phyloP scores from a whole-genome alignment of 352 stramenopile genomes.

The Globisporangium alternatum region DNA sequence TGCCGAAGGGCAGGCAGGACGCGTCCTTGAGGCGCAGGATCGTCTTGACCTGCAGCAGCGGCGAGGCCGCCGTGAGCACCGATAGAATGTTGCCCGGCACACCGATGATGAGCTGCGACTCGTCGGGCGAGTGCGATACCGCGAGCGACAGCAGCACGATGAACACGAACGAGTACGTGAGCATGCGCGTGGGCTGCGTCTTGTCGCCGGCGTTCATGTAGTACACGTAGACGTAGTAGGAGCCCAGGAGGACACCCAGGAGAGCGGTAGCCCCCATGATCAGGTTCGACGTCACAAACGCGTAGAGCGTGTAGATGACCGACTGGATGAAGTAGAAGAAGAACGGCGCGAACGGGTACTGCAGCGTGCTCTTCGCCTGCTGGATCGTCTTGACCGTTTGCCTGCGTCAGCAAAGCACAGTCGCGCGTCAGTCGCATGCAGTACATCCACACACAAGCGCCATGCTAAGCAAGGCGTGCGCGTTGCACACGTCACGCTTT shows the following conservation, averaged over 20 bases:
- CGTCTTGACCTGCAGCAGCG: constrained; percentile 62
- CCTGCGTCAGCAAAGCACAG: constrained; percentile 21
- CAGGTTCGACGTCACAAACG: constrained; percentile 52
- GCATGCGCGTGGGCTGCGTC: constrained; percentile 36
- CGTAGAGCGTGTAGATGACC: constrained; percentile 82
- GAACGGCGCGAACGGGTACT: constrained; percentile 78
- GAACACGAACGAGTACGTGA: constrained; percentile 43
- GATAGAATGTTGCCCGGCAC: constrained; percentile 73
- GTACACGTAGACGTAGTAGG: constrained; percentile 71
- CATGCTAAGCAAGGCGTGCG: not conserved
- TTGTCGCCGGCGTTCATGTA: constrained; percentile 54
- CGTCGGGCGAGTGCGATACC: constrained; percentile 38
- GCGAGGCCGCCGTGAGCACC: constrained; percentile 64
- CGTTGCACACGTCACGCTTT: not conserved
- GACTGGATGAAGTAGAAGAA: constrained; percentile 86
- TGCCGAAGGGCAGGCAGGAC: constrained; percentile 66
- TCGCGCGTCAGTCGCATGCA: no score
- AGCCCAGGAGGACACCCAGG: constrained; percentile 51
- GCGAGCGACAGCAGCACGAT: constrained; percentile 53
- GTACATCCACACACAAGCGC: not conserved
- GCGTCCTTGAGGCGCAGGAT: constrained; percentile 66
- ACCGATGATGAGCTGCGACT: constrained; percentile 64
- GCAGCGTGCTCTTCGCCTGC: constrained; percentile 60
- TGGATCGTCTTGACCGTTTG: constrained; percentile 63
- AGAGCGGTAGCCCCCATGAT: constrained; percentile 59